These are phyloP conservation scores for Wickerhamomyces sydowiorum DNA, from an alignment of 805 yeast species.

Conservation along the genomic window DNA sequence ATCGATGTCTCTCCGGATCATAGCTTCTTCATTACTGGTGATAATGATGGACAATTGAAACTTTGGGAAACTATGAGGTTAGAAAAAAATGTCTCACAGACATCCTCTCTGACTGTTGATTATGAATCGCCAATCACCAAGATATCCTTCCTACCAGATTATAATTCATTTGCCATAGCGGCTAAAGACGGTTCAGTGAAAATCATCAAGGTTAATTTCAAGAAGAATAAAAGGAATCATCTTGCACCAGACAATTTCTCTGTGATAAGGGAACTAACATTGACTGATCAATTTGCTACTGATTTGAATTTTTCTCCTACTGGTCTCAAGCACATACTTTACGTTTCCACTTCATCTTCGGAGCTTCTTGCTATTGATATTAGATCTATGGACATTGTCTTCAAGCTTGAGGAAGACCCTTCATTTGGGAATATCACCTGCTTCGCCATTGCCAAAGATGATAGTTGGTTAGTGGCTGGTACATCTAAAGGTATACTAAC, in stretches of 20 bases:
- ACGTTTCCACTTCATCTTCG: constrained; percentile 48
- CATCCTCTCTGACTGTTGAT: constrained; percentile 40
- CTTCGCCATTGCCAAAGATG: constrained; percentile 47
- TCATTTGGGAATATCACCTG: constrained; percentile 62
- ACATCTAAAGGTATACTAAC: constrained; percentile 69
- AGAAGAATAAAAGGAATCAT: constrained; percentile 16
- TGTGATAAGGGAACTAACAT: constrained; percentile 35
- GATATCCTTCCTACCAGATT: constrained; percentile 43
- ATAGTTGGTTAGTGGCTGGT: constrained; percentile 68
- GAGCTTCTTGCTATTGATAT: constrained; percentile 52
- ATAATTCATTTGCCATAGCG: constrained; percentile 56
- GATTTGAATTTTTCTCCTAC: constrained; percentile 36
- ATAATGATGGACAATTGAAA: constrained; percentile 64
- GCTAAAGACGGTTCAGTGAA: constrained; percentile 30
- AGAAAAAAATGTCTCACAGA: constrained; percentile 52
- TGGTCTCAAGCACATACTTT: constrained; percentile 34
- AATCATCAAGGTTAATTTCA: constrained; percentile 31
- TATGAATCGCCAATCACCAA: constrained; percentile 44
- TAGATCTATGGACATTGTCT: constrained; percentile 41
- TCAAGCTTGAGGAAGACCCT: constrained; percentile 45
- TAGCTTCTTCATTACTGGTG: constrained; percentile 69
- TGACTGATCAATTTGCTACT: constrained; percentile 38
- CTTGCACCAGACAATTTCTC: constrained; percentile 13
- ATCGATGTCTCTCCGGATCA: constrained; percentile 56
- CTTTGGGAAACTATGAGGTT: constrained; percentile 73